phyloP scores from a whole-genome alignment of 805 yeast species.

The Ogataea angusta region DNA sequence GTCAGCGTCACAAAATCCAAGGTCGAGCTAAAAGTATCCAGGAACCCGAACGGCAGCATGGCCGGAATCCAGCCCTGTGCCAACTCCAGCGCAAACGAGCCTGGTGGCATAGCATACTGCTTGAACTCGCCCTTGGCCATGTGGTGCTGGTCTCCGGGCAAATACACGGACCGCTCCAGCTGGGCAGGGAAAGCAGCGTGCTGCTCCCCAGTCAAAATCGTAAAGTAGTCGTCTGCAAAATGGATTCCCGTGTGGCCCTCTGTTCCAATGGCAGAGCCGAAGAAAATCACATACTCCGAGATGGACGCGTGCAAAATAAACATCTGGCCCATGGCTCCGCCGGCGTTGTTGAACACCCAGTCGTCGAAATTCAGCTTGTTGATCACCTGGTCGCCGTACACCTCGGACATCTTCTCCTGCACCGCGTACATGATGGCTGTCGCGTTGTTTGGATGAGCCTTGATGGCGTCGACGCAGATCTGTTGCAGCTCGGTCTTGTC shows the following conservation, averaged over 20 bases:
- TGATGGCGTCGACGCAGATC: conserved; percentile 54
- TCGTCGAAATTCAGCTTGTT: conserved; percentile 72
- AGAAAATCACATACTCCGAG: conserved; percentile 87
- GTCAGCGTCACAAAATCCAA: conserved; percentile 68
- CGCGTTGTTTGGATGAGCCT: conserved; percentile 54
- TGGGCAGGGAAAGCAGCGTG: conserved; percentile 66
- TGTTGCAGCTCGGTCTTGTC: conserved; percentile 59
- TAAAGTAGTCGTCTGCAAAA: conserved; percentile 96
- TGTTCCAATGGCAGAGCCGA: conserved; percentile 91
- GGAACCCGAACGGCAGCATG: conserved; percentile 94
- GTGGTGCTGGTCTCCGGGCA: conserved; percentile 86
- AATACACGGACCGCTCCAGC: conserved; percentile 63
- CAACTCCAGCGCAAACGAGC: conserved; percentile 83
- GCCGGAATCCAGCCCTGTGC: conserved; percentile 99
- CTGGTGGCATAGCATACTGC: conserved; percentile 84
- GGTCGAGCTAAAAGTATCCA: conserved; percentile 76
- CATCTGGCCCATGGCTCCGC: conserved; percentile 99
- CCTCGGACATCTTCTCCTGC: conserved; percentile 51
- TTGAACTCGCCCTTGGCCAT: conserved; percentile 68
- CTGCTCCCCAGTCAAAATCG: conserved; percentile 80
- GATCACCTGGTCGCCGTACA: conserved; percentile 66
- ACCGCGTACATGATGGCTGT: conserved; percentile 62
- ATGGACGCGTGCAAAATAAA: conserved; percentile 91
- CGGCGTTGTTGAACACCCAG: conserved; percentile 97
- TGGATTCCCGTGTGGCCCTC: conserved; percentile 97